phyloP scores from a whole-genome alignment of 192 early-diverging fungal genomes.

The Chytriomyces confervae region DNA sequence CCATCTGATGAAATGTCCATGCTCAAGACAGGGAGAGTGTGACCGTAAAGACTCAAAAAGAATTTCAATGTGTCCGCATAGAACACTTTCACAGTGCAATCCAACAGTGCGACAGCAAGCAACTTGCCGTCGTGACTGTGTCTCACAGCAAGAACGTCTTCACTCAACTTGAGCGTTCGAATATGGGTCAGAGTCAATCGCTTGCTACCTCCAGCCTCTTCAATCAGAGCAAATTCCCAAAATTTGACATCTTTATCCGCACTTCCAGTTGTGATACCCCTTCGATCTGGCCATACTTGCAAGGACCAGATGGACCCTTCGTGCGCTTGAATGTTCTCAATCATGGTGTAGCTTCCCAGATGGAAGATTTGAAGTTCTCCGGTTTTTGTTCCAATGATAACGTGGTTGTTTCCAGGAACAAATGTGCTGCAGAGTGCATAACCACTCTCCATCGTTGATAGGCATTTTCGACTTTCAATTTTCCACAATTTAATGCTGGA shows the following conservation, averaged over 20 bases:
- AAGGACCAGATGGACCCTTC: constrained; percentile 88
- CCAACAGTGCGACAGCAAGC: constrained; percentile 90
- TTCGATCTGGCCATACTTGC: constrained; percentile 82
- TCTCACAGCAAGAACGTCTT: constrained; percentile 87
- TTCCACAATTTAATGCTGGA: constrained; percentile 91
- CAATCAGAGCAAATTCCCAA: constrained; percentile 90
- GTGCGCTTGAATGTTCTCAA: constrained; percentile 91
- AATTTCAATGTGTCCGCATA: constrained; percentile 97
- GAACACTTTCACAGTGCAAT: constrained; percentile 96
- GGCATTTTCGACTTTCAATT: constrained; percentile 76
- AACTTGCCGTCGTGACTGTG: constrained; percentile 85
- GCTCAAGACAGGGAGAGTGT: constrained; percentile 95
- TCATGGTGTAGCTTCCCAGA: constrained; percentile 77
- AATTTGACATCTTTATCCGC: constrained; percentile 97
- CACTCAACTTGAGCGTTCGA: constrained; percentile 92
- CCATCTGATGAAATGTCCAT: constrained; percentile 98
- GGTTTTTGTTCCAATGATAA: constrained; percentile 91
- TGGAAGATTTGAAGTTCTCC: constrained; percentile 92
- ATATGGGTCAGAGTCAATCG: constrained; percentile 81
- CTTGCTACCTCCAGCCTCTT: constrained; percentile 55
- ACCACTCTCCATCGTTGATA: constrained; percentile 90
- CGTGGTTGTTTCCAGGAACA: constrained; percentile 85
- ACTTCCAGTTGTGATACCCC: constrained; percentile 88
- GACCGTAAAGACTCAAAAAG: constrained; percentile 95
- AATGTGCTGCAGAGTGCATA: constrained; percentile 92